A percentile compares a stretch with the other conserved stretches of the same genome.
phyloP scores from a whole-genome alignment of 2,329 filamentous ascomycete genomes.

The Domatiomyces globalis region DNA sequence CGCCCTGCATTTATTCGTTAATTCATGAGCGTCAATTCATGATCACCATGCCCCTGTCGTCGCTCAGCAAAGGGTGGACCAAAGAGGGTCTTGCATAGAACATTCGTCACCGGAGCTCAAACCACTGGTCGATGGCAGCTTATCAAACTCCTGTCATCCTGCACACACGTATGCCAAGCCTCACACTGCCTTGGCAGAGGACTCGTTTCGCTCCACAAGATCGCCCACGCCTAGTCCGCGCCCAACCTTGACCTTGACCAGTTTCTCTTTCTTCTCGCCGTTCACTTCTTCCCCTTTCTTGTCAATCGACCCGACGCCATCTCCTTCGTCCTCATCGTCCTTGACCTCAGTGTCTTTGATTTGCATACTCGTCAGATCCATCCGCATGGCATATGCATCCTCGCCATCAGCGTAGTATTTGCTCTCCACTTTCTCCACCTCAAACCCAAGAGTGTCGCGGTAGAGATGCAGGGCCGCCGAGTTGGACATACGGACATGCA shows the following conservation, averaged over 20 bases:
- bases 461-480: conserved; percentile 81
- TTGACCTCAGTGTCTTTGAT: conserved; percentile 32
- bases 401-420: conserved; percentile 98
- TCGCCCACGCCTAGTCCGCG: conserved; percentile 60
- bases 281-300: conserved; percentile 32
- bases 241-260: conserved; percentile 76
- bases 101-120: no score
- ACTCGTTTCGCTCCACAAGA: conserved; percentile 37
- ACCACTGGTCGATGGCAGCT: background rate
- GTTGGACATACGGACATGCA: conserved; percentile 93
- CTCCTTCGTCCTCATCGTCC: conserved; percentile 46
- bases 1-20: background rate
- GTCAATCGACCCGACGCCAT: conserved; percentile 51
- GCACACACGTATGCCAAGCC: background rate
- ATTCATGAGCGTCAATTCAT: background rate
- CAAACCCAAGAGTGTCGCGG: conserved; percentile 78
- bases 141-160: background rate
- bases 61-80: background rate
- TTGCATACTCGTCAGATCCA: conserved; percentile 51
- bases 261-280: conserved; percentile 46
- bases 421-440: conserved; percentile 63
- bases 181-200: conserved; percentile 2
- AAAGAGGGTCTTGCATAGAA: background rate
- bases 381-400: conserved; percentile 86
- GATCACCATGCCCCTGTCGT: background rate